Conservation (phyloP, 495 filamentous ascomycete species). For the Aspergillus wentii region DNA sequence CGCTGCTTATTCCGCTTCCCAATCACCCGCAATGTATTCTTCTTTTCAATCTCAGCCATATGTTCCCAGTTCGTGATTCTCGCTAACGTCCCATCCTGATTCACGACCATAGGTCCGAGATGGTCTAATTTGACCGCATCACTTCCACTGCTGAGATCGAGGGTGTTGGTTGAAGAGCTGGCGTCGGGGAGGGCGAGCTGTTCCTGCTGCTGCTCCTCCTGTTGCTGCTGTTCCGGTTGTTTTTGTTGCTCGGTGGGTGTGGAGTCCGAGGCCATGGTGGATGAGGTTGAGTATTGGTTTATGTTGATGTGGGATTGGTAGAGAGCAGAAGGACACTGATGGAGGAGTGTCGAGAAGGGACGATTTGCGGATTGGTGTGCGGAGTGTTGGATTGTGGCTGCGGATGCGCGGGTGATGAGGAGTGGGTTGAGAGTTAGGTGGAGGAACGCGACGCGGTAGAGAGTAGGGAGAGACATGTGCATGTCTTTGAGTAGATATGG, state of each 20-base stretch:
- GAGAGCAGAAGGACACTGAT: constrained; percentile 3
- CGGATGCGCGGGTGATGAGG: constrained; percentile 3
- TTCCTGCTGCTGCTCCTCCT: constrained; percentile 13
- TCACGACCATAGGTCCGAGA: constrained; percentile 65
- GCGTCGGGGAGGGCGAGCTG: constrained; percentile 26
- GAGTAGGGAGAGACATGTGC: constrained; percentile 22
- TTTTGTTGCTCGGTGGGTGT: constrained; percentile 1
- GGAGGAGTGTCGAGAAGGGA: constrained; percentile 4
- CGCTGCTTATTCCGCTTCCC: constrained; percentile 60
- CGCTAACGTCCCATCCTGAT: constrained; percentile 58
- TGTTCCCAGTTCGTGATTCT: constrained; percentile 63
- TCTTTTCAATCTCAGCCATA: constrained; percentile 58
- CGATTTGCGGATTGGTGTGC: constrained; percentile 1
- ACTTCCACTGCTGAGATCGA: constrained; percentile 45
- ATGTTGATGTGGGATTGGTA: constrained; percentile 2
- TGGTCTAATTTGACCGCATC: constrained; percentile 49
- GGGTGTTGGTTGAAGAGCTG: constrained; percentile 12
- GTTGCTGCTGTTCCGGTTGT: constrained; percentile 4
- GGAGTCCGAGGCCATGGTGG: constrained; percentile 1
- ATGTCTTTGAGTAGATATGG: constrained; percentile 3
- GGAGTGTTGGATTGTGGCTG: constrained; percentile 1
- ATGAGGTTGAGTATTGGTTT: constrained; percentile 4
- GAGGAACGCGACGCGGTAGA: constrained; percentile 25
- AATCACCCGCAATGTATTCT: constrained; percentile 57
- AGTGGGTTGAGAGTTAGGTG: constrained; percentile 17